These are phyloP conservation scores for Leersia perrieri DNA, from an alignment of 176 grass and related monocot genomes.

Conservation along the genomic window DNA sequence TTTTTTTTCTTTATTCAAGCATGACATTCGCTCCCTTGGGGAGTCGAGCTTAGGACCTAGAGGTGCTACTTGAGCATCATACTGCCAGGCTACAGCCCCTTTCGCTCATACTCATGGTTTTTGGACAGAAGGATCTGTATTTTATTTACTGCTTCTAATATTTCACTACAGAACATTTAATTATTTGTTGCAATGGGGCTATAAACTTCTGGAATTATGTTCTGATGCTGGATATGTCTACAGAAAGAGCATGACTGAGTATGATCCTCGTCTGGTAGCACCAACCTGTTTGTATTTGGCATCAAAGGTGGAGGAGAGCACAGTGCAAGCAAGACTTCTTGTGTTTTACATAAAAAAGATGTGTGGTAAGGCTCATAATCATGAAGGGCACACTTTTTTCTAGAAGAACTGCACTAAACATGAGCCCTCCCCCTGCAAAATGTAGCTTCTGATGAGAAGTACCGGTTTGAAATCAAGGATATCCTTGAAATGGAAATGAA, in stretches of 20 bases:
- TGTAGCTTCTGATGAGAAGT: slow-evolving; percentile 78
- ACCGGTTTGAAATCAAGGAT: slow-evolving; percentile 97
- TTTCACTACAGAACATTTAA: background rate
- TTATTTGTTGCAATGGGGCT: background rate
- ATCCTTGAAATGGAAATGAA: slow-evolving; percentile 99
- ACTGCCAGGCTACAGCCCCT: no score
- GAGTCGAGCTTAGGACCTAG: no score
- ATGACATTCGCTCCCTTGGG: no score
- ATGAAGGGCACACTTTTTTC: background rate
- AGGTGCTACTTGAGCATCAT: no score
- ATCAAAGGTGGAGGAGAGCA: slow-evolving; percentile 96
- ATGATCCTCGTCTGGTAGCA: slow-evolving; percentile 88
- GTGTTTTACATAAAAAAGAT: slow-evolving; percentile 99
- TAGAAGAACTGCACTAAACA: slow-evolving; percentile 17
- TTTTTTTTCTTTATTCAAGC: no score
- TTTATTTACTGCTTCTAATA: background rate
- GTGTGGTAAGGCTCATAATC: slow-evolving; percentile 47
- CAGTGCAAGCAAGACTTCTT: slow-evolving; percentile 94
- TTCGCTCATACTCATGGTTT: background rate
- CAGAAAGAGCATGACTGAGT: slow-evolving; percentile 91
- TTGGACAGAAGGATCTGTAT: background rate
- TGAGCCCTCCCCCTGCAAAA: background rate
- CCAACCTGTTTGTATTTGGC: slow-evolving; percentile 98
- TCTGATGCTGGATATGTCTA: slow-evolving; percentile 9
- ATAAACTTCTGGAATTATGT: background rate